These are phyloP conservation scores for Parmales sp. DNA, from an alignment of 108 stramenopile species.

Conservation along the genomic window DNA sequence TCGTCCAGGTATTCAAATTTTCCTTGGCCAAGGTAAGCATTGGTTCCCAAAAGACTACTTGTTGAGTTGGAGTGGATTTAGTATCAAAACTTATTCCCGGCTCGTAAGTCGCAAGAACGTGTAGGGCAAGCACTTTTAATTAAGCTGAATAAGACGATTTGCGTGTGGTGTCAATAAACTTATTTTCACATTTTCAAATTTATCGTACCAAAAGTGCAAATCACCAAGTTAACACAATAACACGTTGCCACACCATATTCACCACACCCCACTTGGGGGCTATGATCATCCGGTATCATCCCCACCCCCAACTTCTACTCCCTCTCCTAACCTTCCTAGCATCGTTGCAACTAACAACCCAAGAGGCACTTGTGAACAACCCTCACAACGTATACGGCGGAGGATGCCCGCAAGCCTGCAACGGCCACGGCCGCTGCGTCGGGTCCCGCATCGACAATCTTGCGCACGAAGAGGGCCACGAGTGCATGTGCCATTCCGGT, in stretches of 20 bases:
- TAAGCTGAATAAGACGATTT: too few species aligned
- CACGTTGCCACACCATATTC: too few species aligned
- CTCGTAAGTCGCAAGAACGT: too few species aligned
- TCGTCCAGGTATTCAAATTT: conserved; percentile 42
- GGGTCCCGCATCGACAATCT: background rate
- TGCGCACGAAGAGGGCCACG: background rate
- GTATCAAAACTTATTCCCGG: too few species aligned
- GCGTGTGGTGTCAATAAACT: too few species aligned
- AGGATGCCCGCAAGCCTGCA: background rate
- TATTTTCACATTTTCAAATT: too few species aligned
- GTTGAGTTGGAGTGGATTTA: too few species aligned
- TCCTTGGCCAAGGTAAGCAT: conserved; percentile 30
- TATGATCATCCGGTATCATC: background rate
- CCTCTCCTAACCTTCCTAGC: background rate
- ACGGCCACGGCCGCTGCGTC: conserved; percentile 2
- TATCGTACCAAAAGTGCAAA: too few species aligned
- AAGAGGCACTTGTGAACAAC: background rate
- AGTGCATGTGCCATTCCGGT: background rate
- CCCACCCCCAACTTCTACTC: background rate
- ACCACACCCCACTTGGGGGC: background rate
- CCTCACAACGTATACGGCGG: background rate
- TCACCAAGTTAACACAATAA: too few species aligned
- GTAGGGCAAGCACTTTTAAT: too few species aligned
- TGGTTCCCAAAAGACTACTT: conserved; percentile 50
- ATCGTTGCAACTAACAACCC: background rate